Evolutionary conservation across 495 filamentous ascomycete species (phyloP), one percentile per base, ranked within the genome.

Genomic region (Xylaria flabelliformis): DNA sequence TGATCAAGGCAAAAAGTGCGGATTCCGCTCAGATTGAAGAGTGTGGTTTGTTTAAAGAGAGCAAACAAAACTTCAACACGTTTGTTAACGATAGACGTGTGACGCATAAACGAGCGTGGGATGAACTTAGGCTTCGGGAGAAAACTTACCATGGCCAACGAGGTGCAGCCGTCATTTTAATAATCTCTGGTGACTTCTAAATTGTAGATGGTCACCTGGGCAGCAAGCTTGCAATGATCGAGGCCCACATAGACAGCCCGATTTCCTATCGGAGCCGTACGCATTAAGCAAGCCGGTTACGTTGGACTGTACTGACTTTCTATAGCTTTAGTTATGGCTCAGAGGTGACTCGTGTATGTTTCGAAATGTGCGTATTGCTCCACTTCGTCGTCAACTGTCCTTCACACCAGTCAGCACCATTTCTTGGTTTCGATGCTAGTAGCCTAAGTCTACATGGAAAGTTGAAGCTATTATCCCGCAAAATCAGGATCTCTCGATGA

Each of bases 281-380:
- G 8, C 26, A n/a, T 15, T 36, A 36, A 32, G 34, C 2, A 39
- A 8, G 12, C 34, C 9, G 55, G 17, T n/a, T 12, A 61, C 3
- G 2, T 61, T 39, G 26, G 34, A 19, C n/a, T 21, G 58, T 21
- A 0, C 32, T 21, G 34, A 26, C 26, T 56, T 56, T 13, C 53
- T 56, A 61, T 61, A 26, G n/a, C 34, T 48, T 46, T 50, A 21
- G 42, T 19, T 39, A 17, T 24, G 29, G 39, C 46, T 32, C 8
- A 24, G 48, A 19, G 32, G 65, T 56, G 65, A 67, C 65, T 67
- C 65, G 65, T 29, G 64, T 44, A 56, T 41, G 34, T 42, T 21
- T 34, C 34, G 56, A 24, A 55, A 29, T 36, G n/a, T 6, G 24
- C 29, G 12, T 29, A 15, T 53, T 19, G 24, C 39, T 66, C 46